Evolutionary conservation across 139 green algal genomes (phyloP).

Genomic region (Micractinium conductrix): DNA sequence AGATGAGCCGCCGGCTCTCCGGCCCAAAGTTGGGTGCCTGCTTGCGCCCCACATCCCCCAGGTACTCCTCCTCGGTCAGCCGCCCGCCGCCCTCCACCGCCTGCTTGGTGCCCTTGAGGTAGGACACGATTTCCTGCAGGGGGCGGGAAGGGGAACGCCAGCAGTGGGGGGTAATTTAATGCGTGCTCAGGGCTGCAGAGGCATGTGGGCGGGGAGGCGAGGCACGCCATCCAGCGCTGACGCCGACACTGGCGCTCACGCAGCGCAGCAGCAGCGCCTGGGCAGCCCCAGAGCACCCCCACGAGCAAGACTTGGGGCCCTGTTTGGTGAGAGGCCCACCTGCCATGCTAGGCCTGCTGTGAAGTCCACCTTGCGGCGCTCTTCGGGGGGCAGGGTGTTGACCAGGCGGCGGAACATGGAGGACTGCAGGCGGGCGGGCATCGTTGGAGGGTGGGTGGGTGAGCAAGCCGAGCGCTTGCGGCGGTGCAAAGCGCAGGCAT

Average conservation of each 20-base stretch:
- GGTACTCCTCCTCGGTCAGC: constrained; percentile 33
- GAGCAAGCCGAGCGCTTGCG: too few relatives aligned
- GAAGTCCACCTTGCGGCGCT: neutral
- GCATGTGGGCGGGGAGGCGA: too few relatives aligned
- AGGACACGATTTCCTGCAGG: constrained; percentile 61
- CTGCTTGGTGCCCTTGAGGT: constrained; percentile 79
- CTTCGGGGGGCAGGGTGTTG: neutral
- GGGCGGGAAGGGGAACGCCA: neutral
- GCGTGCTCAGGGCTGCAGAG: too few relatives aligned
- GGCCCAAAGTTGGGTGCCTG: constrained; percentile 59
- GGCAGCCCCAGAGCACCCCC: too few relatives aligned
- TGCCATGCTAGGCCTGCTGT: constrained; percentile 24
- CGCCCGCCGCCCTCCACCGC: constrained; percentile 41
- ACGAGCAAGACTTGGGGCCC: too few relatives aligned
- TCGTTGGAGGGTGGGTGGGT: too few relatives aligned
- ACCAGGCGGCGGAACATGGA: constrained; percentile 10
- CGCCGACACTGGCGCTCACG: too few relatives aligned
- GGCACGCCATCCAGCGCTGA: too few relatives aligned
- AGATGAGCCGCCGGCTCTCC: constrained; percentile 64
- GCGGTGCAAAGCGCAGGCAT: too few relatives aligned
- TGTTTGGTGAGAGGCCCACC: too few relatives aligned
- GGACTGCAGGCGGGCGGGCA: neutral
- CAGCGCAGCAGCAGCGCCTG: too few relatives aligned
- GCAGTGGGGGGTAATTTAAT: neutral
- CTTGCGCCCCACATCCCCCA: constrained; percentile 27